Evolutionary conservation across 108 stramenopile genomes (phyloP), one percentile per base, ranked within the genome.

Genomic region (Poteriospumella lacustris): DNA sequence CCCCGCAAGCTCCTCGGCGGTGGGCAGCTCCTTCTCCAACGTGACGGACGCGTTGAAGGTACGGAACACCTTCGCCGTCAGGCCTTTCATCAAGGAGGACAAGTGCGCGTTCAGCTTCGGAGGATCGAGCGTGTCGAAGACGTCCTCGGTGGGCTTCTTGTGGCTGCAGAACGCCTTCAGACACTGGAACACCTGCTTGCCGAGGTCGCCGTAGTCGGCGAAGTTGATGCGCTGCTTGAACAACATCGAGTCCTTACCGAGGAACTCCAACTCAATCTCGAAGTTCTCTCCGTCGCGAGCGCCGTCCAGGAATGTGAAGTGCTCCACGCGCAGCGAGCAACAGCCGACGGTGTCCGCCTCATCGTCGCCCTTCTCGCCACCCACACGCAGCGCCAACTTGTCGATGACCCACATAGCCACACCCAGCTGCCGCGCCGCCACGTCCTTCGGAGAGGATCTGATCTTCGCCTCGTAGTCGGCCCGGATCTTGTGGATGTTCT

Each of bases 341-440:
- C 99, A 99, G 44, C 99, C 99, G 29, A 99, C 99, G 3, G 99
- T 99, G 85, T 99, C 99, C 1, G 99, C 99, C 84, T 99, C 98
- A 79, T 98, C 97, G 34, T 98, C 96, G 0, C 96, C 97, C 88
- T 99, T 99, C 85, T 99, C 99, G 38, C 97, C 97, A 43, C 99
- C 99, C 40, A 98, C 99, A 93, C 99, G 96, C 78, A 99, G 93
- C 0, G 99, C 99, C 68, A 97, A 86, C 29, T 91, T 85, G 90
- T 99, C 99, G 82, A 99, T 99, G 40, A 99, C 92, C 97, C 97
- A 99, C 82, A 95, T 93, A n/a, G 99, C 97, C 19, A 96, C 97
- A 1, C 95, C 99, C 47, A 96, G 85, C 85, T 99, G 95, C 42
- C 89, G 85, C 5, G 76, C 83, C 58, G 91, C 90, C 58, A 79